phyloP scores from a whole-genome alignment of 2,329 filamentous ascomycete genomes.

The Sporothrix inflata region DNA sequence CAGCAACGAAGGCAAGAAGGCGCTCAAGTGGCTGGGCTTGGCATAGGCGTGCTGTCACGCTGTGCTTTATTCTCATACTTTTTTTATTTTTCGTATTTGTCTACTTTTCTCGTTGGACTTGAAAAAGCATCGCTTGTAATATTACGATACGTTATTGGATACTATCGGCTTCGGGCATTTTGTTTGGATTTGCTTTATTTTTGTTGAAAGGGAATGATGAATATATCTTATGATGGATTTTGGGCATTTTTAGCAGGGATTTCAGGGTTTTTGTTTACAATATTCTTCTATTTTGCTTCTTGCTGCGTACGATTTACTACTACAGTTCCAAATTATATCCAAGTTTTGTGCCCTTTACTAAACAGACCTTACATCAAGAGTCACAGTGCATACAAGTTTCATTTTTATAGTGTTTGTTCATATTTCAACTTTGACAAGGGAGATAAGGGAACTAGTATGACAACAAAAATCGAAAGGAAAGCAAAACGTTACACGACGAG shows the following conservation, averaged over 20 bases:
- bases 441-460: background rate
- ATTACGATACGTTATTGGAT: slow-evolving; percentile 9
- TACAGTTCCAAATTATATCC: background rate
- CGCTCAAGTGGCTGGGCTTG: slow-evolving; percentile 58
- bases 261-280: background rate
- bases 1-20: slow-evolving; percentile 45
- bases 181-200: background rate
- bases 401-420: background rate
- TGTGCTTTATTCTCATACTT: background rate
- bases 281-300: no score
- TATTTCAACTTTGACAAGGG: slow-evolving; percentile 14
- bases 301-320: no score
- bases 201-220: background rate
- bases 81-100: background rate
- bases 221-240: slow-evolving; percentile 1
- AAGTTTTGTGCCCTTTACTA: background rate
- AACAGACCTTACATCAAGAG: background rate
- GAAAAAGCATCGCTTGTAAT: background rate
- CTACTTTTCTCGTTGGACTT: background rate
- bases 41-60: slow-evolving; percentile 33
- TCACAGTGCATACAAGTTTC: background rate
- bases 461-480: background rate
- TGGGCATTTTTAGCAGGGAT: background rate
- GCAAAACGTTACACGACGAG: background rate
- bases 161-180: background rate